Conservation (phyloP, 208 protist genomes). For the Wallacemonas sp. region DNA sequence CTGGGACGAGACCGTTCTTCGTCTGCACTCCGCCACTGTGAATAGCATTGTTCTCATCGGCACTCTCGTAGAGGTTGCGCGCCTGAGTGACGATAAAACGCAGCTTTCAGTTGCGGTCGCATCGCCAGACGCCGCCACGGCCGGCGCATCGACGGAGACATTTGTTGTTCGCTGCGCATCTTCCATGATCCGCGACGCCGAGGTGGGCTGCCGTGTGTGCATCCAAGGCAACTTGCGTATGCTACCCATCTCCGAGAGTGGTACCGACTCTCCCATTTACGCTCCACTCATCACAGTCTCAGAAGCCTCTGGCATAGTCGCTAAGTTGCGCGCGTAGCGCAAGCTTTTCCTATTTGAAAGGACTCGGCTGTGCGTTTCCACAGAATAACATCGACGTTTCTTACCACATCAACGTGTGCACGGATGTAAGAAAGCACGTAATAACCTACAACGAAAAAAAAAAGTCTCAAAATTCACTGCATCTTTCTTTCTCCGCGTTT, state of each 20-base stretch:
- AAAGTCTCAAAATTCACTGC: no score
- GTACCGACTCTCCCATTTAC: constrained; percentile 18
- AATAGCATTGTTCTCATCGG: constrained; percentile 69
- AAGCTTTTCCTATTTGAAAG: no score
- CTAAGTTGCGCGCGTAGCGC: constrained; percentile 4
- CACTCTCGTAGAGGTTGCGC: constrained; percentile 45
- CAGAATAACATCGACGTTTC: no score
- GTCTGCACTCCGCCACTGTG: constrained; percentile 62
- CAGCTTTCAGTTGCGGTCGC: constrained; percentile 62
- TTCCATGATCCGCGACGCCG: constrained; percentile 16
- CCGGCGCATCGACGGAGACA: constrained; percentile 37
- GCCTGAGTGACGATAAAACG: constrained; percentile 19
- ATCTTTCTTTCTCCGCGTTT: no score
- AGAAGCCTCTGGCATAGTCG: constrained; percentile 39
- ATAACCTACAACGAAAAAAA: no score
- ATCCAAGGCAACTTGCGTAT: constrained; percentile 14
- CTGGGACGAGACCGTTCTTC: constrained; percentile 77
- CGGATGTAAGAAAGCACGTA: no score
- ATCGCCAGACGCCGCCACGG: constrained; percentile 20
- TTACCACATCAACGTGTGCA: no score
- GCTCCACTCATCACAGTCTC: constrained; percentile 67
- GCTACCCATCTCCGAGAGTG: constrained; percentile 31
- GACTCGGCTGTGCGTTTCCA: no score
- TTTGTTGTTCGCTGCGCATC: constrained; percentile 59
- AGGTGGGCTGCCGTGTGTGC: constrained; percentile 14